Percentiles rank a stretch among this genome's conserved stretches.
Conservation (phyloP, 2,329 filamentous ascomycete genomes). For the Ceratocystis huliohia region DNA sequence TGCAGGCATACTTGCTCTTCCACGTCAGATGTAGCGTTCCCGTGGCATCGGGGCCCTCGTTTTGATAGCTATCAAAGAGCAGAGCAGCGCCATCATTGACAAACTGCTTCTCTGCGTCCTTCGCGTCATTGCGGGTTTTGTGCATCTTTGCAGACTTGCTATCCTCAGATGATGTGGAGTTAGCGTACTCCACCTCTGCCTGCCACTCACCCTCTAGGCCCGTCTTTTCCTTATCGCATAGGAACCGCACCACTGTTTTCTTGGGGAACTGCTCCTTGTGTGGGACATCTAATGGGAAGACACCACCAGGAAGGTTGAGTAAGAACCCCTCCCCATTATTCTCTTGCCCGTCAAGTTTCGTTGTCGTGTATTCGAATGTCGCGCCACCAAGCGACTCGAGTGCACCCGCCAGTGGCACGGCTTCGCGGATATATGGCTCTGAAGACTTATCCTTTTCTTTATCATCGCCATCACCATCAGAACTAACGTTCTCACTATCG, state of each 20-base stretch:
- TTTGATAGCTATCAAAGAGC: conserved; percentile 61
- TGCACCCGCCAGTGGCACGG: conserved; percentile 64
- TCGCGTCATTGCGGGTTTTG: conserved; percentile 30
- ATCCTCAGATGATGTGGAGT: conserved; percentile 21
- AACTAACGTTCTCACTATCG: conserved; percentile 29
- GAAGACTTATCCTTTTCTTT: background rate
- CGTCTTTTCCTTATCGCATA: conserved; percentile 60
- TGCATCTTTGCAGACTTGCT: conserved; percentile 22
- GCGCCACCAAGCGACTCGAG: conserved; percentile 46
- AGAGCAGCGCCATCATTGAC: conserved; percentile 50
- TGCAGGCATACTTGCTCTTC: conserved; percentile 79
- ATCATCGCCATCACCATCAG: background rate
- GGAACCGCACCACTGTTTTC: conserved; percentile 69
- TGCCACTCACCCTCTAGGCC: conserved; percentile 61
- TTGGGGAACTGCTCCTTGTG: conserved; percentile 44
- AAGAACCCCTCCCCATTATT: conserved; percentile 58
- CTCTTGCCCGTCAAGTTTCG: conserved; percentile 55
- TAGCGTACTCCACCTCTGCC: conserved; percentile 40
- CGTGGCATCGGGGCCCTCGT: conserved; percentile 41
- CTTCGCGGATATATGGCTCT: conserved; percentile 37
- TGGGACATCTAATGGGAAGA: conserved; percentile 39
- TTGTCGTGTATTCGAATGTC: conserved; percentile 51
- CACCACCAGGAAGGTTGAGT: conserved; percentile 52
- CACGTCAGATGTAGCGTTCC: conserved; percentile 66
- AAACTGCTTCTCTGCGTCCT: conserved; percentile 36